phyloP scores from a whole-genome alignment of 495 filamentous ascomycete genomes.

The Aspergillus mulundensis region DNA sequence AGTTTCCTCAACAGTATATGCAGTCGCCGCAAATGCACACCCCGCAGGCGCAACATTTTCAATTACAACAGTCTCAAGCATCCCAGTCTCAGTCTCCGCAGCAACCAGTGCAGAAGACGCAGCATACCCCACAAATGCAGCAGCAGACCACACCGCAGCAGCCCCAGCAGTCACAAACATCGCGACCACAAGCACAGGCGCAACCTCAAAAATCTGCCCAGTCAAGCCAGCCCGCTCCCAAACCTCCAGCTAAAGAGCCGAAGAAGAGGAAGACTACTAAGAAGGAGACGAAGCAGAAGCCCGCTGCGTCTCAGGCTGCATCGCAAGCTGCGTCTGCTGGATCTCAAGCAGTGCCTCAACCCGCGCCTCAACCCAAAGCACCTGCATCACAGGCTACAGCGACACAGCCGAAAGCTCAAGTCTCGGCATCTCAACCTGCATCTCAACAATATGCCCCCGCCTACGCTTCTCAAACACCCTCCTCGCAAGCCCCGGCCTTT shows the following conservation, averaged over 20 bases:
- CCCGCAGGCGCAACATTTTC: slow-evolving; percentile 16
- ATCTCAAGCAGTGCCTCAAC: not conserved
- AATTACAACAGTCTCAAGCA: slow-evolving; percentile 18
- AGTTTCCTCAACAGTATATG: slow-evolving; percentile 22
- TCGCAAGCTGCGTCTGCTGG: not conserved
- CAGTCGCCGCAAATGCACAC: slow-evolving; percentile 18
- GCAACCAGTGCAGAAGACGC: slow-evolving; percentile 9
- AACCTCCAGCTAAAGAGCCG: not conserved
- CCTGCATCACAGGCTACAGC: too few relatives aligned
- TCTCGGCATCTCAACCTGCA: not conserved
- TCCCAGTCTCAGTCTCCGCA: slow-evolving; percentile 19
- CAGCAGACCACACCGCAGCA: slow-evolving; percentile 10
- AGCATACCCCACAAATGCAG: slow-evolving; percentile 16
- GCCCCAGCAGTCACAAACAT: slow-evolving; percentile 25
- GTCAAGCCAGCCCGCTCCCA: not conserved
- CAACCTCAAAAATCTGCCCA: slow-evolving; percentile 9
- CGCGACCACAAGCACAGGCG: slow-evolving; percentile 20
- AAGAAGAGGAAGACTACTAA: slow-evolving; percentile 11
- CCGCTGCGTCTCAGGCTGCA: slow-evolving; percentile 2
- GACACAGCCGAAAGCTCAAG: not conserved
- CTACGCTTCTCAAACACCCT: not conserved
- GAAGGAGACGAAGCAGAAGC: slow-evolving; percentile 11
- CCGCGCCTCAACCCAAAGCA: not conserved
- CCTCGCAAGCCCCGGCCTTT: not conserved
- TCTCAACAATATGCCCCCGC: not conserved